Conservation (phyloP, 164 flowering plant species). For the Houttuynia cordata region DNA sequence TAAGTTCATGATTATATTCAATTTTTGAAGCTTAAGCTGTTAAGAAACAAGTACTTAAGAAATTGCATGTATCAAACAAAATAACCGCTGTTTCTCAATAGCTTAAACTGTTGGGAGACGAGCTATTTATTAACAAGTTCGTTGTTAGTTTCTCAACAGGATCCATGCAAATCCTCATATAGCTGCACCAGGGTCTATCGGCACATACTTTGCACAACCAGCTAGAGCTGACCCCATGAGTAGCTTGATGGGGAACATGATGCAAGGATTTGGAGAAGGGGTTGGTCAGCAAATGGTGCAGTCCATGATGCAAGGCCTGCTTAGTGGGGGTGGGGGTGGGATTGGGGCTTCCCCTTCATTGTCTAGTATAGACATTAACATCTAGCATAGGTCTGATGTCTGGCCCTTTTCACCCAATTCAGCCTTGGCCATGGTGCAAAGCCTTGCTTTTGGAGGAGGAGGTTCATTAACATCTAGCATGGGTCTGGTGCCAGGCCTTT, state of each 20-base stretch:
- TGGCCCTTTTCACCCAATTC: background rate
- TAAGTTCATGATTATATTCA: too few species aligned
- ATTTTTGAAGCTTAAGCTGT: too few species aligned
- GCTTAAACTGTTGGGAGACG: too few species aligned
- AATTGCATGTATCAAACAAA: too few species aligned
- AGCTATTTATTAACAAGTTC: too few species aligned
- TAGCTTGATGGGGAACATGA: background rate
- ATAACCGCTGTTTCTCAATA: too few species aligned
- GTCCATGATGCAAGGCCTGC: background rate
- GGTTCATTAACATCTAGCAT: too few species aligned
- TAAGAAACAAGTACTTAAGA: too few species aligned
- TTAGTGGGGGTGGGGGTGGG: slow-evolving; percentile 1
- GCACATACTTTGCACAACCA: background rate
- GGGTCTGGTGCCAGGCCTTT: too few species aligned
- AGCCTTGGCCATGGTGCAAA: background rate
- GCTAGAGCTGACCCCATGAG: background rate
- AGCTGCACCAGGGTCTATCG: background rate
- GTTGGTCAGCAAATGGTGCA: slow-evolving; percentile 3
- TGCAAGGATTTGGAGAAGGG: background rate
- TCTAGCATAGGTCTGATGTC: background rate
- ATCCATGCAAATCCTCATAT: background rate
- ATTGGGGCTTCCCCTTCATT: background rate
- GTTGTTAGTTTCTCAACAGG: too few species aligned
- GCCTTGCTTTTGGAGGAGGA: background rate
- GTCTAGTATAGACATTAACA: too few species aligned